Conservation (phyloP, 352 stramenopile genomes). For the Phytophthora syringae region DNA sequence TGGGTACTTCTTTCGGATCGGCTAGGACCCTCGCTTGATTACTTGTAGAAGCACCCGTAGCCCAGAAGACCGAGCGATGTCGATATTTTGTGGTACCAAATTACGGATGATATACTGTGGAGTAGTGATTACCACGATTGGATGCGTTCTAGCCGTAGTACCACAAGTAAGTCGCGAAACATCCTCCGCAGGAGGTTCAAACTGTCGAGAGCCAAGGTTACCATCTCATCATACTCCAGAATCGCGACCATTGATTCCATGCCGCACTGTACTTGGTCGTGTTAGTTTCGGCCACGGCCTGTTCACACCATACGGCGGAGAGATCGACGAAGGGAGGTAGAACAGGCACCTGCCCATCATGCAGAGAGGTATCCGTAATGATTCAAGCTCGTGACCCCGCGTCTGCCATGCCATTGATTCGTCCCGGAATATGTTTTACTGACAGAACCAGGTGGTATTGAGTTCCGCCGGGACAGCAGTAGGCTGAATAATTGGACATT, state of each 20-base stretch:
- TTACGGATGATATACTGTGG: neutral
- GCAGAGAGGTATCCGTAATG: constrained; percentile 3
- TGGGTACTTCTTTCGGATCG: neutral
- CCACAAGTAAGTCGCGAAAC: neutral
- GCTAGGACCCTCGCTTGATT: neutral
- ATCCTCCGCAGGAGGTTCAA: neutral
- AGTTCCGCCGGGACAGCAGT: constrained; percentile 8
- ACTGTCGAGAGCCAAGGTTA: neutral
- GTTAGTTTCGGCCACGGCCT: constrained; percentile 16
- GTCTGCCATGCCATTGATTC: too few species aligned
- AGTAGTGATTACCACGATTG: neutral
- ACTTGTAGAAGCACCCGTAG: neutral
- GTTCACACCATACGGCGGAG: constrained; percentile 7
- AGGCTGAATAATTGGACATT: constrained; percentile 13
- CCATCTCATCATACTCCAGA: neutral
- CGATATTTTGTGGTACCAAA: neutral
- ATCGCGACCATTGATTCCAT: constrained; percentile 22
- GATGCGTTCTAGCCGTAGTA: neutral
- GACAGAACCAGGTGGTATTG: too few species aligned
- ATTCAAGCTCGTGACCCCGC: too few species aligned
- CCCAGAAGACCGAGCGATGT: neutral
- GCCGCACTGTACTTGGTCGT: constrained; percentile 11
- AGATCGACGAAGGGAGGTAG: constrained; percentile 29
- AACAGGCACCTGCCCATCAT: constrained; percentile 18
- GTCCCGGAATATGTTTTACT: too few species aligned